These are phyloP conservation scores for Psilocybe tampanensis DNA, from an alignment of 768 basidiomycete species.

Conservation along the genomic window DNA sequence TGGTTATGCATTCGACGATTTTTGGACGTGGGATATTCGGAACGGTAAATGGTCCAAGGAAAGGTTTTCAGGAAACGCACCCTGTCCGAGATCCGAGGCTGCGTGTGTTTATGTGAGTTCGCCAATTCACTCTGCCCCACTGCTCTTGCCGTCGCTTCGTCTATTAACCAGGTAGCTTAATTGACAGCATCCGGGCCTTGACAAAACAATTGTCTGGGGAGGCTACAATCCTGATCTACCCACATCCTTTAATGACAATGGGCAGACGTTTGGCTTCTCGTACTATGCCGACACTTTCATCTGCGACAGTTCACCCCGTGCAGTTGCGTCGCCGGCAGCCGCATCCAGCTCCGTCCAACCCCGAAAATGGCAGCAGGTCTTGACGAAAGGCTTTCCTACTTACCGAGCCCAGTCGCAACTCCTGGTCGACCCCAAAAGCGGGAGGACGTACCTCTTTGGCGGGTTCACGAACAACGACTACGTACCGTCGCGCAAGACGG, in stretches of 20 bases:
- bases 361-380: conserved; percentile 36
- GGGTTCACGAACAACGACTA: conserved; percentile 42
- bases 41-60: conserved; percentile 33
- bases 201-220: conserved; percentile 39
- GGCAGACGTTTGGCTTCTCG: conserved; percentile 29
- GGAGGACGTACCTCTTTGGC: conserved; percentile 39
- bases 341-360: conserved; percentile 1
- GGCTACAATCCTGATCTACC: conserved; percentile 37
- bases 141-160: conserved; percentile 2
- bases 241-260: conserved; percentile 18
- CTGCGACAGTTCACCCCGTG: conserved; percentile 6
- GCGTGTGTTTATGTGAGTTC: conserved; percentile 32
- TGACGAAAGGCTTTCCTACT: conserved; percentile 44
- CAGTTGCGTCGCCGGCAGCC: too few species aligned
- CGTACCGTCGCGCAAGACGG: conserved; percentile 30
- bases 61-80: conserved; percentile 32
- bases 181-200: conserved; percentile 34
- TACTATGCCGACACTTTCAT: conserved; percentile 47
- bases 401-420: conserved; percentile 39
- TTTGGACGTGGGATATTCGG: conserved; percentile 39
- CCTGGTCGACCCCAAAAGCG: conserved; percentile 34
- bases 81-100: conserved; percentile 35
- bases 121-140: background rate
- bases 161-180: background rate
- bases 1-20: conserved; percentile 31